Evolutionary conservation across 179 eudicot species (phyloP).

Genomic region (Camellia oleifera): DNA sequence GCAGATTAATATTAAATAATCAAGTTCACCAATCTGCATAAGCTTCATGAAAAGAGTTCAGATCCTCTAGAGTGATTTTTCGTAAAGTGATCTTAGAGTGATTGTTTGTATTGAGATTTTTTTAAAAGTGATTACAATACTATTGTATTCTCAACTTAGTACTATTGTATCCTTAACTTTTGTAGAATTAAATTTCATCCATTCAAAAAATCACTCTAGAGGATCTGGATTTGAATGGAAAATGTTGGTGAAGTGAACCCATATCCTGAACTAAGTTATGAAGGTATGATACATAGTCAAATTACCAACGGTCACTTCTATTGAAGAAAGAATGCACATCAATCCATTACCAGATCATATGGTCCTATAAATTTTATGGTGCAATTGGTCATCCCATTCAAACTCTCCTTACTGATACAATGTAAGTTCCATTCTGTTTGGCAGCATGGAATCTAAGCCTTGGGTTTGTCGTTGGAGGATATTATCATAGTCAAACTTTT

Average conservation of each 20-base stretch:
- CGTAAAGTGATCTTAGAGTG: no score
- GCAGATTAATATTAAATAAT: not conserved
- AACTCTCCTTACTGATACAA: not conserved
- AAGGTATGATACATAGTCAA: not conserved
- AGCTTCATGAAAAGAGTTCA: not conserved
- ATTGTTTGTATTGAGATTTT: no score
- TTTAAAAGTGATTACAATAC: no score
- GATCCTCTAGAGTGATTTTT: no score
- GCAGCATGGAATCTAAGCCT: not conserved
- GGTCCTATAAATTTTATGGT: not conserved
- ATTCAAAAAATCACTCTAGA: no score
- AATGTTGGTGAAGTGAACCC: not conserved
- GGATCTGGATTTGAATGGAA: no score
- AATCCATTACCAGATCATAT: not conserved
- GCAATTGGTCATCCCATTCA: not conserved
- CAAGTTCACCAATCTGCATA: not conserved
- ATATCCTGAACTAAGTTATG: not conserved
- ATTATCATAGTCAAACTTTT: not conserved
- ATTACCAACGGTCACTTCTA: not conserved
- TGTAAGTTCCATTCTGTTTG: not conserved
- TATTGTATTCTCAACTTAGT: no score
- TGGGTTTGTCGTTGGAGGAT: not conserved
- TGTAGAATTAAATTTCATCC: no score
- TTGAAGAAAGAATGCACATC: not conserved
- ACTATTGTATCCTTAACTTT: no score